phyloP scores from a whole-genome alignment of 139 green algal species.

The Deuterostichococcus epilithicus region DNA sequence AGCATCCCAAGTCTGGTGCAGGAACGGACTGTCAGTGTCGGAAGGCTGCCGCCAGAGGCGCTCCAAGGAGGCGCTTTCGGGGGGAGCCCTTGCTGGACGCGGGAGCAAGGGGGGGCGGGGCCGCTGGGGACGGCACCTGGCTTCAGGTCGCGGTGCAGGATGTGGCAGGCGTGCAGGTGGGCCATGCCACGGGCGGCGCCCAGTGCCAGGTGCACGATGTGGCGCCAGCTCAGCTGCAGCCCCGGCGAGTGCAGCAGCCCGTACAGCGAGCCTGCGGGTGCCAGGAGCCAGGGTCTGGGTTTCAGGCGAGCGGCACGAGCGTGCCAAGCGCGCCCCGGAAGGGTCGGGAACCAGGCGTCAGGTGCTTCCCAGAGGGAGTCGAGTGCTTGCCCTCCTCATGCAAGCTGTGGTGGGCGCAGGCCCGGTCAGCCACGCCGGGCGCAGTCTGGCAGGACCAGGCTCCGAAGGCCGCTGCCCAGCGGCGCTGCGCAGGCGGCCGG shows the following conservation, averaged over 20 bases:
- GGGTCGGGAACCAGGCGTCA: no score
- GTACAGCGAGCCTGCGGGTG: conserved; percentile 45
- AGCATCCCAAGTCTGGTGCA: no score
- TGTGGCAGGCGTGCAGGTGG: conserved; percentile 48
- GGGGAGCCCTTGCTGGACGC: not conserved
- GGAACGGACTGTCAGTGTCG: no score
- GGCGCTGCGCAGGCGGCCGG: no score
- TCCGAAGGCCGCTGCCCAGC: no score
- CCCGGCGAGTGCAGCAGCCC: conserved; percentile 41
- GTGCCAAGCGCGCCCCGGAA: no score
- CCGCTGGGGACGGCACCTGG: conserved; percentile 10
- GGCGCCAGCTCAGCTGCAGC: conserved; percentile 25
- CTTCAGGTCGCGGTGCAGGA: conserved; percentile 56
- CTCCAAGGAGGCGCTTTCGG: not conserved
- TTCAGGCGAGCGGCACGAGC: not conserved
- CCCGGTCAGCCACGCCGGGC: no score
- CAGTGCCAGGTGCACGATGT: conserved; percentile 46
- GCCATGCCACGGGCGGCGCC: conserved; percentile 55
- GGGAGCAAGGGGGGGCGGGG: not conserved
- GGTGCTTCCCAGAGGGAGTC: no score
- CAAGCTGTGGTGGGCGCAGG: no score
- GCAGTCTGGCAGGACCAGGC: no score
- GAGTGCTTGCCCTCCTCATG: no score
- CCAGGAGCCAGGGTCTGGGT: not conserved
- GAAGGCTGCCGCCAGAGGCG: no score